Evolutionary conservation across 371 early-diverging fungal genomes (phyloP), one percentile per base, ranked within the genome.

Genomic region (Parasitella parasitica): DNA sequence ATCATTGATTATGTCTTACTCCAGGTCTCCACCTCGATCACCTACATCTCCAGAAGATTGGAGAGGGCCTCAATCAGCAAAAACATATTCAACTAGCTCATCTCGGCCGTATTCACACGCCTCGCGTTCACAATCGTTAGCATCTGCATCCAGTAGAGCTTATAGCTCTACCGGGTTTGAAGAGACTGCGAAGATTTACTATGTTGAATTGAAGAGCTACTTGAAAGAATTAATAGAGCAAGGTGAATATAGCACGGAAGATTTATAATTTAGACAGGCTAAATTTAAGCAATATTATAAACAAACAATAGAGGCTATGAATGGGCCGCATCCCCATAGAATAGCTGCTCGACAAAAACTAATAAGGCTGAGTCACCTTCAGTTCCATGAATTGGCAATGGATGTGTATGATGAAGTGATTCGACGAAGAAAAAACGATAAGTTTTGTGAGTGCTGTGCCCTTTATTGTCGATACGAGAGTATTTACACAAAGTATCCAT

Each of bases 401-500:
- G 96, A 97, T 77, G 97, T 97, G 1, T 95, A 91, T 72, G 98
- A 97, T 73, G 98, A 97, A 73, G 82, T 96, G 64, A 86, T 86
- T 30, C 70, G 96, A 54, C 72, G 97, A 38, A 77, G 79, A 53
- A 64, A 78, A 35, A 84, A 89, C 56, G 83, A 82, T 30, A 57
- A 62, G 60, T 60, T 43, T 22, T 11, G 61, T 64, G 59, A 35
- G 38, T 51, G n/a, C n/a, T n/a, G n/a, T n/a, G n/a, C n/a, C n/a
- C n/a, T n/a, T n/a, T n/a, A n/a, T n/a, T n/a, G n/a, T 38, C 8
- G 9, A 15, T 27, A 27, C 0, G 8, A 46, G 8, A 11, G 6
- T 9, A 24, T 46, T 48, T 28, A 16, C 20, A n/a, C 3, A 26
- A 2, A 12, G 0, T 20, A 15, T 30, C n/a, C 27, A 15, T 41